These are phyloP conservation scores for Helotiales sp. DNA, from an alignment of 2,329 filamentous ascomycete genomes.

Conservation along the genomic window DNA sequence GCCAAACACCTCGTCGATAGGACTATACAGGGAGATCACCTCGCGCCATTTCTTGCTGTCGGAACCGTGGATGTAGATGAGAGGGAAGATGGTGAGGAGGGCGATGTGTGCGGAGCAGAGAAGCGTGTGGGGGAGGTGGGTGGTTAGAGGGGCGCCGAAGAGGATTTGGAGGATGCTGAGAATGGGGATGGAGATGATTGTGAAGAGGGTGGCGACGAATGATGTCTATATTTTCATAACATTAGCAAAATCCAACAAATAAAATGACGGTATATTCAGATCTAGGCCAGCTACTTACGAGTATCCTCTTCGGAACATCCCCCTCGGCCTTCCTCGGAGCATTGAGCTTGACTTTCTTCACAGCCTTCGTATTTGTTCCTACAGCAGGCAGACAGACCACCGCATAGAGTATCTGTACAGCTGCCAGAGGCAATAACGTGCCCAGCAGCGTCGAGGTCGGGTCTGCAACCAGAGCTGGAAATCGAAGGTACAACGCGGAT, in stretches of 20 bases:
- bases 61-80: conserved; percentile 86
- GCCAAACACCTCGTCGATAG: conserved; percentile 85
- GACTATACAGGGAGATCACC: conserved; percentile 68
- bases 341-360: conserved; percentile 58
- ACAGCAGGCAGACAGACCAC: conserved; percentile 68
- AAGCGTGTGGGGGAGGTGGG: conserved; percentile 77
- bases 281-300: not conserved
- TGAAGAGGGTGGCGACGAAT: conserved; percentile 69
- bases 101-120: conserved; percentile 83
- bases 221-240: conserved; percentile 58
- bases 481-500: conserved; percentile 65
- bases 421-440: conserved; percentile 65
- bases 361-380: conserved; percentile 50
- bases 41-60: conserved; percentile 72
- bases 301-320: conserved; percentile 8
- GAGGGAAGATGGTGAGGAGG: conserved; percentile 75
- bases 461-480: conserved; percentile 70
- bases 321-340: conserved; percentile 56
- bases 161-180: conserved; percentile 69
- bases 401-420: conserved; percentile 68
- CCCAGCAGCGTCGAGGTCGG: conserved; percentile 67
- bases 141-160: conserved; percentile 89
- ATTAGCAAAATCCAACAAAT: not conserved
- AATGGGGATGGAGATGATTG: conserved; percentile 54
- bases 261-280: not conserved